Conservation (phyloP, 495 filamentous ascomycete species). For the Lepraria neglecta region DNA sequence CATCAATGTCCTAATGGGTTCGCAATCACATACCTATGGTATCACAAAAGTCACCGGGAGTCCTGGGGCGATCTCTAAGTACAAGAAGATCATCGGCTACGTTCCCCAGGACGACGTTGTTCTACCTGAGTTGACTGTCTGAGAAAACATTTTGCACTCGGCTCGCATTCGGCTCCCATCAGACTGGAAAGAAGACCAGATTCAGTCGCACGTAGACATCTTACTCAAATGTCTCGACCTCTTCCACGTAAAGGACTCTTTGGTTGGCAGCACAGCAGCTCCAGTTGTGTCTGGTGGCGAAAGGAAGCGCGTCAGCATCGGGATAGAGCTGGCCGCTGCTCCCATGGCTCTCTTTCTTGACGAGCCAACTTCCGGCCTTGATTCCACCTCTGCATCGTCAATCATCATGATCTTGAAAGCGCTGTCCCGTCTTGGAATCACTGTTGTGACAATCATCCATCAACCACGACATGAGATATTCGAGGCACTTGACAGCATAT, state of each 20-base stretch:
- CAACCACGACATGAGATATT: conserved; percentile 55
- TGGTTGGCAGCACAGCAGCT: conserved; percentile 40
- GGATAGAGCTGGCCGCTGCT: conserved; percentile 65
- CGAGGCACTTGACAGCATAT: conserved; percentile 41
- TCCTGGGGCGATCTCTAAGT: conserved; percentile 39
- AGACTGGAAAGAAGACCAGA: conserved; percentile 35
- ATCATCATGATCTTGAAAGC: conserved; percentile 76
- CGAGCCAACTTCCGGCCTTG: conserved; percentile 59
- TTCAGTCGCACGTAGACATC: conserved; percentile 39
- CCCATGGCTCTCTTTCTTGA: conserved; percentile 61
- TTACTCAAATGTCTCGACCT: conserved; percentile 43
- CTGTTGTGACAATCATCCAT: conserved; percentile 72
- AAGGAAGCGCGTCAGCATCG: conserved; percentile 67
- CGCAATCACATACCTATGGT: conserved; percentile 39
- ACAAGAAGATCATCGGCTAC: conserved; percentile 51
- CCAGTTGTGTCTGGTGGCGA: conserved; percentile 53
- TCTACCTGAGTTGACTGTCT: conserved; percentile 45
- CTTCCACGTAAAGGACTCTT: conserved; percentile 38
- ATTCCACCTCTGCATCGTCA: conserved; percentile 56
- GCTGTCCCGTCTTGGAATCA: conserved; percentile 74
- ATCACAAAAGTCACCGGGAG: conserved; percentile 43
- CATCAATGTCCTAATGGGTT: conserved; percentile 50
- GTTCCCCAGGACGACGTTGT: conserved; percentile 50
- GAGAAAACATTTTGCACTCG: conserved; percentile 49
- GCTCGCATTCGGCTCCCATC: conserved; percentile 44